phyloP scores from a whole-genome alignment of 306 rosid genomes.

The Coriaria nepalensis region DNA sequence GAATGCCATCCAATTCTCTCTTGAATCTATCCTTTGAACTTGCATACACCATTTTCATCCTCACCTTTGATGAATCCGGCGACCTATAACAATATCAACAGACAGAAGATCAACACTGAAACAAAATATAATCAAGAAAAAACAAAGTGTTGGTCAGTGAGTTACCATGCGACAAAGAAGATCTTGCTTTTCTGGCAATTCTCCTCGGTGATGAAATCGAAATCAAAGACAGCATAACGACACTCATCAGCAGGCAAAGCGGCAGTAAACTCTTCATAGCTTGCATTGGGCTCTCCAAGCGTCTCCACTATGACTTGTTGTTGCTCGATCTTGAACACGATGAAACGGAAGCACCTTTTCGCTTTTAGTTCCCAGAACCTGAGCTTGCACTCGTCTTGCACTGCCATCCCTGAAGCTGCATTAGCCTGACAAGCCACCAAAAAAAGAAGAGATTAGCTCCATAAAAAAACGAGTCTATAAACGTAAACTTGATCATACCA shows the following conservation, averaged over 20 bases:
- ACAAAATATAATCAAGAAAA: neutral
- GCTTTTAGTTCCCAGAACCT: constrained; percentile 66
- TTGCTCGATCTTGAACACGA: constrained; percentile 54
- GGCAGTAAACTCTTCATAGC: constrained; percentile 54
- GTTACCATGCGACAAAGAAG: constrained; percentile 76
- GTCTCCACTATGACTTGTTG: constrained; percentile 57
- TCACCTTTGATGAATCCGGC: constrained; percentile 65
- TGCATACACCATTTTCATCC: constrained; percentile 93
- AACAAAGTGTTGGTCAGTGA: neutral
- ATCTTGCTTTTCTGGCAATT: constrained; percentile 94
- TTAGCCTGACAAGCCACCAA: constrained; percentile 43
- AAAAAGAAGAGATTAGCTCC: constrained; percentile 1
- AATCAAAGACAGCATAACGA: constrained; percentile 77
- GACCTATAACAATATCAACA: constrained; percentile 31
- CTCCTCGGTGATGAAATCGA: constrained; percentile 62
- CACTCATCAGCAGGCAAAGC: constrained; percentile 72
- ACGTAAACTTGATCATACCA: constrained; percentile 1
- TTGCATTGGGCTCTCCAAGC: constrained; percentile 36
- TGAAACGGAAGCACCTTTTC: constrained; percentile 57
- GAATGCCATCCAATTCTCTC: constrained; percentile 79
- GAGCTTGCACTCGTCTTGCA: constrained; percentile 71
- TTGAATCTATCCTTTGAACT: constrained; percentile 91
- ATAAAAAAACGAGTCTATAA: constrained; percentile 13
- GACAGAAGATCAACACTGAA: neutral
- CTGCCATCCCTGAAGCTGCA: constrained; percentile 84